Percentiles rank a stretch among this genome's conserved stretches.
phyloP scores from a whole-genome alignment of 352 stramenopile species.

The Phytophthora constricta region DNA sequence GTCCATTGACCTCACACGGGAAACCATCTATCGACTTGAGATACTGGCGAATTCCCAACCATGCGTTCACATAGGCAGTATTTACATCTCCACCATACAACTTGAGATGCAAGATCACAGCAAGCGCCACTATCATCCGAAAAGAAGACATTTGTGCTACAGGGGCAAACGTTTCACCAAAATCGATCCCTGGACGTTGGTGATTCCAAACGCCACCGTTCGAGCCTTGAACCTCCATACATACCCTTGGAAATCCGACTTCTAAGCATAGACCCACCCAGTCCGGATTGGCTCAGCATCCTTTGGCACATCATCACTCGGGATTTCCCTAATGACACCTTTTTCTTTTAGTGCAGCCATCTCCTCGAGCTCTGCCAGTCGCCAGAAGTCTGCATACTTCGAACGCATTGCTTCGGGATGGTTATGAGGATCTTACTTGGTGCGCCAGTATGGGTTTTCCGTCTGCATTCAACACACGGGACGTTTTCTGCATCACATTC shows the following conservation, averaged over 20 bases:
- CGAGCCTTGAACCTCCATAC: not conserved
- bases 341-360: constrained; percentile 4
- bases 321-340: constrained; percentile 6
- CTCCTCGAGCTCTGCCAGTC: constrained; percentile 6
- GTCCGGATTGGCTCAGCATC: constrained; percentile 1
- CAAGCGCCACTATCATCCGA: not conserved
- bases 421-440: constrained; percentile 5
- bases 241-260: not conserved
- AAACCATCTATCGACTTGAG: not conserved
- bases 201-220: not conserved
- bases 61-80: not conserved
- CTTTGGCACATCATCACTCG: not conserved
- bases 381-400: constrained; percentile 1
- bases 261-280: not conserved
- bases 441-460: constrained; percentile 1
- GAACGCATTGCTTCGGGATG: constrained; percentile 7
- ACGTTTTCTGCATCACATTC: not conserved
- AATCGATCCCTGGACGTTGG: not conserved
- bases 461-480: constrained; percentile 9
- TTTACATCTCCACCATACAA: not conserved
- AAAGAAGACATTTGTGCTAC: not conserved
- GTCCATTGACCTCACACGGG: not conserved
- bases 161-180: not conserved
- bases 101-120: not conserved
- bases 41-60: not conserved